These are phyloP conservation scores for Alternaria viburni DNA, from an alignment of 2,329 filamentous ascomycete genomes.

Conservation along the genomic window DNA sequence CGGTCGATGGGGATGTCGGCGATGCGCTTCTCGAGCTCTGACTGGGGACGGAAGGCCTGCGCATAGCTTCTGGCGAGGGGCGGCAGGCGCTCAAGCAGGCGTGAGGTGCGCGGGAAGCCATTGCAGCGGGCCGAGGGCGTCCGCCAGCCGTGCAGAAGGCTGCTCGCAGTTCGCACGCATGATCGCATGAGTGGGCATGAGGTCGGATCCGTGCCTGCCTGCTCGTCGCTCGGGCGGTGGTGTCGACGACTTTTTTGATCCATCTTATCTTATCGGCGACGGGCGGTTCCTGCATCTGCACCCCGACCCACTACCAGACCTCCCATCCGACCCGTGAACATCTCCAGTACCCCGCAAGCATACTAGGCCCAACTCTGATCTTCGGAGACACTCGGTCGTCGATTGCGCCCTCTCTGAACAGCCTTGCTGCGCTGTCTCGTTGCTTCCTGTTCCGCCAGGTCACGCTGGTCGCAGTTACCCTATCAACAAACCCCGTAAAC, in stretches of 20 bases:
- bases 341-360: neutral
- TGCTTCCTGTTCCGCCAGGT: neutral
- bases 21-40: conserved; percentile 69
- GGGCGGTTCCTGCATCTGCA: conserved; percentile 14
- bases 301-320: conserved; percentile 20
- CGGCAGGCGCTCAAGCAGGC: conserved; percentile 38
- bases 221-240: conserved; percentile 5
- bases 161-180: conserved; percentile 55
- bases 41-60: conserved; percentile 47
- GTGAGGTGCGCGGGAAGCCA: conserved; percentile 14
- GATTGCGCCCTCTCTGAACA: neutral
- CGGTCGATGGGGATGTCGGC: conserved; percentile 77
- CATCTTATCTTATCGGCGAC: conserved; percentile 33
- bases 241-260: conserved; percentile 11
- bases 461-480: conserved; percentile 28
- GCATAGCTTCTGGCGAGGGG: conserved; percentile 41
- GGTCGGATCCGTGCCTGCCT: conserved; percentile 17
- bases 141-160: conserved; percentile 48
- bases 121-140: conserved; percentile 32
- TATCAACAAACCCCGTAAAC: conserved; percentile 41
- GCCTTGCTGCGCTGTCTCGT: neutral
- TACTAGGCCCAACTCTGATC: conserved; percentile 1
- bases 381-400: neutral
- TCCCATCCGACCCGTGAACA: neutral
- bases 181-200: conserved; percentile 56